Evolutionary conservation across 371 early-diverging fungal genomes (phyloP).

Genomic region (Capillidium heterosporum): DNA sequence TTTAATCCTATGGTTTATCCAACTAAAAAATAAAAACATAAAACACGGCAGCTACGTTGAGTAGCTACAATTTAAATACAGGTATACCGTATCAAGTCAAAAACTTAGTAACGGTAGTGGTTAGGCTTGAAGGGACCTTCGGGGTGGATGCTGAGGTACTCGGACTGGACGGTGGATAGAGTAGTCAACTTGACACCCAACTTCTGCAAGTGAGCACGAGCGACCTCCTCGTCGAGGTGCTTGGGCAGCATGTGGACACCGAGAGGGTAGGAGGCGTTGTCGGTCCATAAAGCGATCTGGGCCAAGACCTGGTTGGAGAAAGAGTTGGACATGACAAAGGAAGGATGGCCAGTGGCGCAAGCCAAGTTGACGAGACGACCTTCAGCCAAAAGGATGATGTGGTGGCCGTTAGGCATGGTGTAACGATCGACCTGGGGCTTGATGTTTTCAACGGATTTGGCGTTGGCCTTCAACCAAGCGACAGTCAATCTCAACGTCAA

Average conservation of each 20-base stretch:
- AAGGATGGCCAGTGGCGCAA: slow-evolving; percentile 97
- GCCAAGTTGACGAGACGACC: slow-evolving; percentile 98
- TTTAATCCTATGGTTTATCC: too few relatives aligned
- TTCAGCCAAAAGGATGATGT: slow-evolving; percentile 92
- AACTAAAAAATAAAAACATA: too few relatives aligned
- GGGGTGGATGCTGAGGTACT: slow-evolving; percentile 68
- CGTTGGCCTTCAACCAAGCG: slow-evolving; percentile 96
- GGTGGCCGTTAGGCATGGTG: slow-evolving; percentile 79
- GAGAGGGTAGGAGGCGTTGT: slow-evolving; percentile 64
- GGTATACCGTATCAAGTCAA: too few relatives aligned
- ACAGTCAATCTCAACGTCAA: slow-evolving; percentile 98
- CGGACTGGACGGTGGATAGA: slow-evolving; percentile 51
- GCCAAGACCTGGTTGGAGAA: slow-evolving; percentile 98
- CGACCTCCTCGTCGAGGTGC: slow-evolving; percentile 98
- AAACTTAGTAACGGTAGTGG: slow-evolving; percentile 66
- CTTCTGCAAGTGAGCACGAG: slow-evolving; percentile 86
- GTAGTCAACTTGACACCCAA: slow-evolving; percentile 83
- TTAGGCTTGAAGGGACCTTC: slow-evolving; percentile 96
- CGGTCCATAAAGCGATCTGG: slow-evolving; percentile 96
- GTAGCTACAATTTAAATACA: too few relatives aligned
- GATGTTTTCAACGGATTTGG: slow-evolving; percentile 72
- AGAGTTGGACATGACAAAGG: slow-evolving; percentile 98
- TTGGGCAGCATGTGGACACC: slow-evolving; percentile 98
- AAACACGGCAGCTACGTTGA: too few relatives aligned
- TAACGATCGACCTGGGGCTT: slow-evolving; percentile 98